phyloP scores from a whole-genome alignment of 179 eudicot genomes.

The Amaranthus tricolor region DNA sequence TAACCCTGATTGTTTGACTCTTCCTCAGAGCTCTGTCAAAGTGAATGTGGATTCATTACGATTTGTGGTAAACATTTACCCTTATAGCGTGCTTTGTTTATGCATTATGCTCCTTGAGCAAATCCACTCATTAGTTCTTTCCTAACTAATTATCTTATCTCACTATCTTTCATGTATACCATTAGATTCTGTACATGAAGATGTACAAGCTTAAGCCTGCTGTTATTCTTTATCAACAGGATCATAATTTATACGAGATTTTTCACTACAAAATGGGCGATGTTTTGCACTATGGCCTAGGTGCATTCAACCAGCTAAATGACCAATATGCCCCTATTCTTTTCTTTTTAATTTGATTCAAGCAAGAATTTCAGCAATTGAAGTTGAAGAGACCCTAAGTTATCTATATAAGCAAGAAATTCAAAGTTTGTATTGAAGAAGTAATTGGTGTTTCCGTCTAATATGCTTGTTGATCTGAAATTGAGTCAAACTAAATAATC shows the following conservation, averaged over 20 bases:
- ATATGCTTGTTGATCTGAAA: too few species aligned
- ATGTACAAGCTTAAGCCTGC: background rate
- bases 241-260: too few species aligned
- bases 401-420: too few species aligned
- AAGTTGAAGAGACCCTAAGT: background rate
- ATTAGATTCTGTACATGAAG: background rate
- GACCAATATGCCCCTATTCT: background rate
- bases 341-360: background rate
- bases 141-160: background rate
- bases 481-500: too few species aligned
- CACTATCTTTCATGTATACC: background rate
- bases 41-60: conserved; percentile 47
- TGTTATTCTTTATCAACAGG: background rate
- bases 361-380: background rate
- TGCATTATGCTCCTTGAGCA: conserved; percentile 7
- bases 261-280: too few species aligned
- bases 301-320: background rate
- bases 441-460: too few species aligned
- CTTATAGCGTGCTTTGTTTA: background rate
- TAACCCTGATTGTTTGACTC: conserved; percentile 29
- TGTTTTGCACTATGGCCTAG: background rate
- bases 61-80: conserved; percentile 60
- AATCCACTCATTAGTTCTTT: background rate
- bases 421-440: too few species aligned
- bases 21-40: conserved; percentile 35